A percentile compares a stretch with the other conserved stretches of the same genome.
Evolutionary conservation across 768 basidiomycete species (phyloP).

Genomic region (Serendipita sp.): DNA sequence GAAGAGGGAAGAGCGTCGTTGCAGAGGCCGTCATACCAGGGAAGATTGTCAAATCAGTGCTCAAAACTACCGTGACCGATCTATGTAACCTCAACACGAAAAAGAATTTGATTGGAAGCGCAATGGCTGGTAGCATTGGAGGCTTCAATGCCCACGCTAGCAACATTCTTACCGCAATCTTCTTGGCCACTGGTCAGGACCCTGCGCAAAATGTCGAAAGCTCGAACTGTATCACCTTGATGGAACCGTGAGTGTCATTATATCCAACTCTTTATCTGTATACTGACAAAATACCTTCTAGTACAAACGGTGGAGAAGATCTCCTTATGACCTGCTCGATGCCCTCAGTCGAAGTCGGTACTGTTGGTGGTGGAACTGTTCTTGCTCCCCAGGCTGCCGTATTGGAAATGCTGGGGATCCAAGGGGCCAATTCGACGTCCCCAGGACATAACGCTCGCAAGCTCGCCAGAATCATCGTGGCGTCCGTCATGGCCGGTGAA

Average conservation of each 20-base stretch:
- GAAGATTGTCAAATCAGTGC: constrained; percentile 66
- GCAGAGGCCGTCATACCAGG: constrained; percentile 91
- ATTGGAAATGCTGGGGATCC: constrained; percentile 85
- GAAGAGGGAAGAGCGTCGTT: constrained; percentile 93
- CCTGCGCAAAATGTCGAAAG: constrained; percentile 99
- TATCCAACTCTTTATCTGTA: background rate
- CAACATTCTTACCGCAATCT: constrained; percentile 91
- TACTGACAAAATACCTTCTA: constrained; percentile 19
- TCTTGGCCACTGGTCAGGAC: constrained; percentile 93
- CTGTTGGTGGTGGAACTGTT: constrained; percentile 90
- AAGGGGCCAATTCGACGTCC: constrained; percentile 69
- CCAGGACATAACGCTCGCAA: constrained; percentile 84
- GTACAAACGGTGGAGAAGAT: constrained; percentile 77
- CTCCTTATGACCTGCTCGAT: constrained; percentile 86
- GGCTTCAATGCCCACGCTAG: constrained; percentile 98
- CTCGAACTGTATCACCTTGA: constrained; percentile 94
- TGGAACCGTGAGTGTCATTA: constrained; percentile 73
- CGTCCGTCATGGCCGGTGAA: constrained; percentile 96
- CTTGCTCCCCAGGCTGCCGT: constrained; percentile 80
- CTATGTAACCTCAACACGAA: constrained; percentile 84
- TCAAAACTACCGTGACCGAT: constrained; percentile 89
- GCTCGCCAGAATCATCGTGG: constrained; percentile 78
- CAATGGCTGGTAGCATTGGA: constrained; percentile 96
- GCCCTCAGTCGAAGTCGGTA: constrained; percentile 99
- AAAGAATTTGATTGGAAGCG: constrained; percentile 95